Evolutionary conservation across 331 rosid genomes (phyloP).

Genomic region (Acacia concinna): DNA sequence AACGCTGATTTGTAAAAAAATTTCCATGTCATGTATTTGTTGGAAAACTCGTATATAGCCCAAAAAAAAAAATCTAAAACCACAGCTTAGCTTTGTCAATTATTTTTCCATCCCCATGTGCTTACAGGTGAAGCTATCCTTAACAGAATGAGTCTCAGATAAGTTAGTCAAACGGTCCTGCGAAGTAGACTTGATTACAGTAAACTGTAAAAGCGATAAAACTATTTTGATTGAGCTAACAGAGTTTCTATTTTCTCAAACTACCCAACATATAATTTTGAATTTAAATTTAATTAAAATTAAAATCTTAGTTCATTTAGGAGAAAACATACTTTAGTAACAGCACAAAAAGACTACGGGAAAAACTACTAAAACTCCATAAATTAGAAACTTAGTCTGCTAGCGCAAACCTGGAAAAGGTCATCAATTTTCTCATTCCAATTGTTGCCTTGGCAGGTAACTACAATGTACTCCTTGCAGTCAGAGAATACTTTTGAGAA

Average conservation of each 20-base stretch:
- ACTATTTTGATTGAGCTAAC: slow-evolving; percentile 11
- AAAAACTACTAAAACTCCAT: neutral
- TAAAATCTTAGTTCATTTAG: slow-evolving; percentile 4
- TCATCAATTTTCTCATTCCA: slow-evolving; percentile 74
- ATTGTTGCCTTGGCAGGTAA: slow-evolving; percentile 56
- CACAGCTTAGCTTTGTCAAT: neutral
- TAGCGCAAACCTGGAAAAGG: slow-evolving; percentile 71
- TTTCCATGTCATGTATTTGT: neutral
- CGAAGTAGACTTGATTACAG: neutral
- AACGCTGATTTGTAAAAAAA: neutral
- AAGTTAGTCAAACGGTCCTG: neutral
- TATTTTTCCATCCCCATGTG: neutral
- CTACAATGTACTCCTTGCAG: slow-evolving; percentile 68
- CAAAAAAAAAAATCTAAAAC: neutral
- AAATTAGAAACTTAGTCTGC: slow-evolving; percentile 21
- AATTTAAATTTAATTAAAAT: slow-evolving; percentile 5
- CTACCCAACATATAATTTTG: neutral
- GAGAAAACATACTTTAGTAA: neutral
- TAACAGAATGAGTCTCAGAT: neutral
- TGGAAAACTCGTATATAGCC: neutral
- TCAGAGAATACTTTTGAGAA: slow-evolving; percentile 72
- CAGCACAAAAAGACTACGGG: neutral
- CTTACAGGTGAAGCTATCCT: neutral
- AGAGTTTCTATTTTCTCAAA: neutral
- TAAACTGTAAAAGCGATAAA: neutral